Base-by-base conservation (phyloP, 2,329 filamentous ascomycete genomes). In the Pseudocercospora vitis region DNA sequence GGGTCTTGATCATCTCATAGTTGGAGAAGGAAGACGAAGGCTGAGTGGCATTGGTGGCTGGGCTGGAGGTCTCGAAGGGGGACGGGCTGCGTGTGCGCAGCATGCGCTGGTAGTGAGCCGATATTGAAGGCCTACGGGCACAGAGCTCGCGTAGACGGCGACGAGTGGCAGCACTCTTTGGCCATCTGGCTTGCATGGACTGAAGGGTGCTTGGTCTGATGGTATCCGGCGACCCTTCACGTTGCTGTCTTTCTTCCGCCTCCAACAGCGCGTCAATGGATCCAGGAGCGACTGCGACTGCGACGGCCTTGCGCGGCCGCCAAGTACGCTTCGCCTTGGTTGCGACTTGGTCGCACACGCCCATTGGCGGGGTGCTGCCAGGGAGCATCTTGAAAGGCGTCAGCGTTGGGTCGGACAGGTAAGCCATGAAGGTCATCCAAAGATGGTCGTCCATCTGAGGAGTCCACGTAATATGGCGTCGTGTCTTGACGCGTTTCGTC, bases 331-430 rank as follows among this genome's bases (percentile, higher is more conserved):
- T 81, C 26, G 83, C 83, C 66, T 82, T 78, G 46, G 81, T 76
- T 3, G 82, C 81, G 29, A 86, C 82, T 52, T 82, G 79, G 62
- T 83, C 78, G 59, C 83, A 85, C 21, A 86, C 81, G 14, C 83
- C 83, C 48, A 85, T 77, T 8, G 83, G 83, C 31, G 83, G 83
- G 28, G 81, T 76, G 37, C 80, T 82, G 45, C 83, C 83, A 2
- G 83, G 83, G 1, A 85, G 76, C 71, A 82, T 83, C 65, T 86
- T 86, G 75, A 86, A 86, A 0, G 83, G 83, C 1, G 83, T 86
- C 44, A 85, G 78, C 3, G 80, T 82, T 16, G 83, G 83, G 66
- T 86, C 82, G 57, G 83, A 81, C n/a, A 86, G 72, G 65, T 85
- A 85, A 49, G 78, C 75, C 71, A 84, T 81, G 69, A 85, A 86